Evolutionary conservation across 345 rosid species (phyloP).

Genomic region (Litchi chinensis): DNA sequence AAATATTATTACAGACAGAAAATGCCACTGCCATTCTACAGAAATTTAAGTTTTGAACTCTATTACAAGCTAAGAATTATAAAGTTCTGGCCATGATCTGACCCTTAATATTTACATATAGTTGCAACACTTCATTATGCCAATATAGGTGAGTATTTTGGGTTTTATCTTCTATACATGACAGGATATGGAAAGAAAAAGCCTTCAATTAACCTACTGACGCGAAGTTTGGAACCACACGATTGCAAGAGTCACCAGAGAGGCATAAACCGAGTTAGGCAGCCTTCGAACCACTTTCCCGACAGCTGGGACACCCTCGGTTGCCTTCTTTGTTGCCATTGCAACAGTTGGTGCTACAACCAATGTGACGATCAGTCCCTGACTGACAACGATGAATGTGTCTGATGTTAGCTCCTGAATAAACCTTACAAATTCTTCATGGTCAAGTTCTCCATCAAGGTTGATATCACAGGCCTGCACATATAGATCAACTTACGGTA

Average conservation of each 20-base stretch:
- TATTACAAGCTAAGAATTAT: not conserved
- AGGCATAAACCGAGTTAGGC: slow-evolving; percentile 79
- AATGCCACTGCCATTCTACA: not conserved
- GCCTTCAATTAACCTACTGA: slow-evolving; percentile 26
- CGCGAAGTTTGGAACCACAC: slow-evolving; percentile 56
- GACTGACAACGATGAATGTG: slow-evolving; percentile 66
- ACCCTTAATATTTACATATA: slow-evolving; percentile 14
- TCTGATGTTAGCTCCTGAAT: slow-evolving; percentile 61
- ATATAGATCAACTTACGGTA: not conserved
- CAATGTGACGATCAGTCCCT: slow-evolving; percentile 74
- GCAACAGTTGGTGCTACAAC: slow-evolving; percentile 93
- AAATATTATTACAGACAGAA: not conserved
- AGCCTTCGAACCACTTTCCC: slow-evolving; percentile 83
- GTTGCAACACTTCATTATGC: not conserved
- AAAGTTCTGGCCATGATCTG: not conserved
- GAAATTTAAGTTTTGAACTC: not conserved
- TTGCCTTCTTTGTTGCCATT: slow-evolving; percentile 77
- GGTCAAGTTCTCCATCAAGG: slow-evolving; percentile 74
- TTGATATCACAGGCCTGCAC: slow-evolving; percentile 69
- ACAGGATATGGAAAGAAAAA: not conserved
- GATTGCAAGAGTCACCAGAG: slow-evolving; percentile 77
- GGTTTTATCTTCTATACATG: not conserved
- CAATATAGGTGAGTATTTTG: not conserved
- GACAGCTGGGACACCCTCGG: slow-evolving; percentile 85
- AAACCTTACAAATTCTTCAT: slow-evolving; percentile 79